Evolutionary conservation across 108 stramenopile genomes (phyloP), one percentile per base, ranked within the genome.

Genomic region (Fistulifera pelliculosa): DNA sequence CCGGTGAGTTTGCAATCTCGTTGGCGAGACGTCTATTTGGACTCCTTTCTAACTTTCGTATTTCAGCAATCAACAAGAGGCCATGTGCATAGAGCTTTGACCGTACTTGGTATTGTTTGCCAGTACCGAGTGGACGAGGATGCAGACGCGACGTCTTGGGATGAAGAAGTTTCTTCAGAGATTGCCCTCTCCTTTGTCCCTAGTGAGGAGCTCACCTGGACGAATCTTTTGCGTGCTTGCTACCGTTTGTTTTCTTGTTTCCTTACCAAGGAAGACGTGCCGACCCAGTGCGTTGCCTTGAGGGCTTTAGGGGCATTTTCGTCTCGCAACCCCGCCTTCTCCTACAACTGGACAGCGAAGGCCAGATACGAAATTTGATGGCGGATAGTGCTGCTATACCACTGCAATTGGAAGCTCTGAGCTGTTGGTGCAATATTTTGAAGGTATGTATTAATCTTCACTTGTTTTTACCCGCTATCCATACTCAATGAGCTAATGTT

Each of bases 351-450:
- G 77, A 90, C 49, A 80, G 85, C 47, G 44, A 58, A 11, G 93
- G 93, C 0, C 57, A 81, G 8, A 77, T 90, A 35, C 56, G 49
- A 6, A 58, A 62, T 16, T n/a, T 83, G 15, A 76, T 87, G 69
- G 66, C 75, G 15, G 49, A 54, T 0, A 60, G 71, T 23, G 61
- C 84, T 7, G 62, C 72, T 11, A 23, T 68, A 15, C 52, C 59
- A 40, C 64, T 90, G 8, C 93, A 88, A 48, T 52, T 80, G 5
- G 81, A 85, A 52, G 63, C 83, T 3, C 53, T 94, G 38, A 53
- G 56, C 24, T 87, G 84, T 42, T 90, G 86, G 87, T 58, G 77
- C 27, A 85, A 85, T 22, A 84, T 94, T 56, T 56, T 90, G 19
- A 56, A 81, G 53, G 70, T 66, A 66, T 31, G 64, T 24, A 19